Evolutionary conservation across 2,329 filamentous ascomycete species (phyloP), one percentile per base, ranked within the genome.

Genomic region (Beauveria medogensis): DNA sequence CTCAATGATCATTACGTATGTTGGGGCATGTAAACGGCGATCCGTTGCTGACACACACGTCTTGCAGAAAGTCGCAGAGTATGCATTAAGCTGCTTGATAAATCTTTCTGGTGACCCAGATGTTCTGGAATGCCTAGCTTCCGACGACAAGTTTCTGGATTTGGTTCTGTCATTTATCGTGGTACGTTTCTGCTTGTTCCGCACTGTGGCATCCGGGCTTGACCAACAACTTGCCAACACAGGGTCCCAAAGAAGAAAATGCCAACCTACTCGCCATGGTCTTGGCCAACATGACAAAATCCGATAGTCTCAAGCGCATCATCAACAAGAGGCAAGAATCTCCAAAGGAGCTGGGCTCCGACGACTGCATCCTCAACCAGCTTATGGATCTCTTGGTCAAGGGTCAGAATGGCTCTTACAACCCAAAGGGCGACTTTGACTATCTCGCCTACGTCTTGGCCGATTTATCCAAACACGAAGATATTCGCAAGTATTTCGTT

Each of bases 371-470:
- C 5, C 84, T 97, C 68, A 92, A 97, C 72, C 94, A 97, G 74
- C 79, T 99, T 34, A 85, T 99, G 72, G 94, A 97, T 73, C 88
- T 95, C 67, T 99, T 99, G 71, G 94, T 97, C 71, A 95, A 94
- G 77, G 93, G 93, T 22, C 87, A 90, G 24, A 87, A 89, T 63
- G 89, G 89, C 26, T 80, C 81, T 10, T 92, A 94, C 74, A 97
- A 97, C 79, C 88, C 89, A 70, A 73, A 88, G 28, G 92, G 92
- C 63, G 83, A 93, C 74, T 97, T 86, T 73, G 92, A 99, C 76
- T 97, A 97, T 74, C 83, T 99, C 26, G 86, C 92, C 47, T 99
- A 97, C 71, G 80, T 97, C 60, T 95, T 99, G 71, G 93, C 94
- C 46, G 93, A 99, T 72, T 80, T 99, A 10, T 88, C 92, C 55